Base-by-base conservation (phyloP, 169 alveolate species). In the Amoebophrya sp. region DNA sequence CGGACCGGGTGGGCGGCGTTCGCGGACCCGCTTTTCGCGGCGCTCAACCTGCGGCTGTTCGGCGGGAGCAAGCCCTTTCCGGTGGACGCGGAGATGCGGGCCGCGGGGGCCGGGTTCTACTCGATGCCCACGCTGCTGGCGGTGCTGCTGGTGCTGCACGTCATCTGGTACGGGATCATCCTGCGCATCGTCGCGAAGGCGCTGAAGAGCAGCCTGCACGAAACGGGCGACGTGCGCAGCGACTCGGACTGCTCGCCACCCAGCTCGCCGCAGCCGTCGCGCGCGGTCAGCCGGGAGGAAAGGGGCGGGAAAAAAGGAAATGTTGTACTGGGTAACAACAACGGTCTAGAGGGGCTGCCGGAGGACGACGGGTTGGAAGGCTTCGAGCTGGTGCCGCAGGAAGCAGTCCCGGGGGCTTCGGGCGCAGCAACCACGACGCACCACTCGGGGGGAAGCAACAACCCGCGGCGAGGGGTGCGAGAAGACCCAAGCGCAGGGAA, bases 141-240 rank as follows among this genome's bases (percentile, higher is more conserved):
- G 4, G 41, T 88, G 45, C n/a, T n/a, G 38, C 90, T 69, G 90
- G 91, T 50, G 1, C 69, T 91, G 90, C 93, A 91, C 69, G 41
- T 88, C 34, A 45, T 88, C 78, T 91, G 93, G 93, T 91, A 88
- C 88, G 40, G 70, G 41, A 50, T 89, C 40, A 88, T 91, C 88
- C 20, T 91, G 23, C 58, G 50, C 67, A 89, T 91, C 90, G 90
- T 67, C 43, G 48, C n/a, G 34, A 58, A 58, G 78, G 78, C 78
- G 23, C 4, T 58, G 23, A 58, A n/a, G 23, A 16, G 34, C 38
- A 23, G 39, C 5, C 34, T 58, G 34, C 78, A 58, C 34, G 78
- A 58, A 13, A 58, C 78, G 26, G 78, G 78, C 23, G 78, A 58
- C 34, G 23, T 58, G 67, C 67, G 67, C 67, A 45, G 67, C 67